These are phyloP conservation scores for Balansia obtecta DNA, from an alignment of 2,329 filamentous ascomycete species.

Conservation along the genomic window DNA sequence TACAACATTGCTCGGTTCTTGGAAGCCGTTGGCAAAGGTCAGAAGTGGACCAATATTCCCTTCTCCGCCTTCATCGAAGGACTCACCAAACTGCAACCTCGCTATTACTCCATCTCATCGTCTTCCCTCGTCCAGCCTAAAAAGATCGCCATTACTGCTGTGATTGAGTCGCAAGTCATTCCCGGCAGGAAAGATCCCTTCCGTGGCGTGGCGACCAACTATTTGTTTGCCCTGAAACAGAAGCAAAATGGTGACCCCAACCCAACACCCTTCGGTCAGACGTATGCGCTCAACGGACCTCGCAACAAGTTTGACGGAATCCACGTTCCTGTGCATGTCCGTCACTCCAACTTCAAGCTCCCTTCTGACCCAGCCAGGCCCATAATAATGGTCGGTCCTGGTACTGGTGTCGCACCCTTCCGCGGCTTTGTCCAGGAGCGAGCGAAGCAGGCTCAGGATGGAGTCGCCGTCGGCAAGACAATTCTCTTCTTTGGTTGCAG, in stretches of 20 bases:
- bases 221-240: slow-evolving; percentile 85
- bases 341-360: slow-evolving; percentile 98
- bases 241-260: slow-evolving; percentile 85
- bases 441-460: slow-evolving; percentile 67
- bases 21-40: slow-evolving; percentile 55
- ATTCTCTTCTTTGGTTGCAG: slow-evolving; percentile 94
- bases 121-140: slow-evolving; percentile 89
- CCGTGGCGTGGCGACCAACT: slow-evolving; percentile 94
- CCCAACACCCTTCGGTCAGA: slow-evolving; percentile 71
- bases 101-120: slow-evolving; percentile 98
- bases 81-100: slow-evolving; percentile 86
- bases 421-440: slow-evolving; percentile 91
- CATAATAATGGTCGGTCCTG: slow-evolving; percentile 90
- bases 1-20: slow-evolving; percentile 86
- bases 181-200: slow-evolving; percentile 69
- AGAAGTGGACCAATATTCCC: slow-evolving; percentile 73
- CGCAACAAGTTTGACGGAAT: slow-evolving; percentile 96
- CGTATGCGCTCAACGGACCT: slow-evolving; percentile 77
- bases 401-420: slow-evolving; percentile 94
- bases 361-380: slow-evolving; percentile 91
- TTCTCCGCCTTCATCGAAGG: slow-evolving; percentile 94
- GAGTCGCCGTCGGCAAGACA: slow-evolving; percentile 73
- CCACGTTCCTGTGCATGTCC: slow-evolving; percentile 87
- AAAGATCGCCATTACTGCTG: slow-evolving; percentile 88
- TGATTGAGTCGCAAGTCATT: slow-evolving; percentile 75